These are phyloP conservation scores for Combretum micranthum DNA, from an alignment of 345 rosid species.

Conservation along the genomic window DNA sequence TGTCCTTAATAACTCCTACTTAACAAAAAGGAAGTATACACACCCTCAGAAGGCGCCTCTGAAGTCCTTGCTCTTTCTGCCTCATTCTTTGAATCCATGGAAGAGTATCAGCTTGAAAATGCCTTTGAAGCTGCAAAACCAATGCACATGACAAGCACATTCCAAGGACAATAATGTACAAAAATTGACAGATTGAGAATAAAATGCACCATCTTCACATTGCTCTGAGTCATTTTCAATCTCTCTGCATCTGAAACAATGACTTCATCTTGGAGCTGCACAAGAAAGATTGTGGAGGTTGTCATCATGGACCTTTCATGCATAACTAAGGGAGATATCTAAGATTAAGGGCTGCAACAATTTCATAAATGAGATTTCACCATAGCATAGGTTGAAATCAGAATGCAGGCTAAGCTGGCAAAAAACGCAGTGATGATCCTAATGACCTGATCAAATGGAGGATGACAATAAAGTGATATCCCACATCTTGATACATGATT, in stretches of 20 bases:
- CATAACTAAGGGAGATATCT: too few species aligned
- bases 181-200: neutral
- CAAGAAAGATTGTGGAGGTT: too few species aligned
- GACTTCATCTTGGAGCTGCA: conserved; percentile 38
- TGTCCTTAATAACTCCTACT: too few species aligned
- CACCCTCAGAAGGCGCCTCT: conserved; percentile 90
- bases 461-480: too few species aligned
- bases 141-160: neutral
- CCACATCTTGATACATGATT: too few species aligned
- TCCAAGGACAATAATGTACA: conserved; percentile 2
- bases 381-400: too few species aligned
- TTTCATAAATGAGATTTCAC: too few species aligned
- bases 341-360: too few species aligned
- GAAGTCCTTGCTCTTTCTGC: conserved; percentile 90
- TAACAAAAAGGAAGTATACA: neutral
- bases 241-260: conserved; percentile 91
- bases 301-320: too few species aligned
- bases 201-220: conserved; percentile 70
- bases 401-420: too few species aligned
- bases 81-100: conserved; percentile 87
- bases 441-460: too few species aligned
- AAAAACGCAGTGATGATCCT: too few species aligned
- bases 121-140: conserved; percentile 80
- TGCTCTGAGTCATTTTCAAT: conserved; percentile 75
- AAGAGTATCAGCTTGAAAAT: conserved; percentile 91